Conservation (phyloP, 2,329 filamentous ascomycete species). For the Alternaria postmessia region DNA sequence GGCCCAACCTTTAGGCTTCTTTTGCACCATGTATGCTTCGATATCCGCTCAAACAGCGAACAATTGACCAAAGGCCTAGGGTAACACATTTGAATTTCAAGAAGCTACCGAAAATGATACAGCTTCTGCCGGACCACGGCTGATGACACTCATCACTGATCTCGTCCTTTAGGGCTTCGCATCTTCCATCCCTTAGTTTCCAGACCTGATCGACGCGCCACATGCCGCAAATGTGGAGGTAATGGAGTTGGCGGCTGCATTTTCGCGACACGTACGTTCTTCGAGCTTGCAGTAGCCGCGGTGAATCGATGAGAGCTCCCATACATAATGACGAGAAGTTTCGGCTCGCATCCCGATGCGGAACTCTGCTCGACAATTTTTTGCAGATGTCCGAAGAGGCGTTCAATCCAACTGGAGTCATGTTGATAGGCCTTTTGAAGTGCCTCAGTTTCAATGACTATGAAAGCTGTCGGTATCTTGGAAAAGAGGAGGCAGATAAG, state of each 20-base stretch:
- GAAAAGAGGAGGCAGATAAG: conserved; percentile 1
- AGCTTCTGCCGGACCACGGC: neutral
- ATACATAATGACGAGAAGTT: neutral
- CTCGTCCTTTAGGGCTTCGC: neutral
- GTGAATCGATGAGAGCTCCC: neutral
- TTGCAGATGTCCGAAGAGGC: no score
- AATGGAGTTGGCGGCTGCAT: neutral
- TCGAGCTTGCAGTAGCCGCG: neutral
- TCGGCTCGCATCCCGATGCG: neutral
- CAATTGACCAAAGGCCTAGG: no score
- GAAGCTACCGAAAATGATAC: neutral
- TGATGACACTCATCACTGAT: no score
- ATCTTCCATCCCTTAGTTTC: neutral
- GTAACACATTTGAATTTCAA: no score
- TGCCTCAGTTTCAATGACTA: neutral
- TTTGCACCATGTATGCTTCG: no score
- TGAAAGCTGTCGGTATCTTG: neutral
- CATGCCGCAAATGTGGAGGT: neutral
- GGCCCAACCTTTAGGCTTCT: no score
- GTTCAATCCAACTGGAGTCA: no score
- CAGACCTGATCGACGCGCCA: neutral
- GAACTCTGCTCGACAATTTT: neutral
- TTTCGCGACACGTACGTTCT: neutral
- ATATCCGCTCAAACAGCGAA: no score
- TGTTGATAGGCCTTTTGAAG: no score